phyloP scores from a whole-genome alignment of 306 rosid species.

The apple (Malus domestica) region DNA sequence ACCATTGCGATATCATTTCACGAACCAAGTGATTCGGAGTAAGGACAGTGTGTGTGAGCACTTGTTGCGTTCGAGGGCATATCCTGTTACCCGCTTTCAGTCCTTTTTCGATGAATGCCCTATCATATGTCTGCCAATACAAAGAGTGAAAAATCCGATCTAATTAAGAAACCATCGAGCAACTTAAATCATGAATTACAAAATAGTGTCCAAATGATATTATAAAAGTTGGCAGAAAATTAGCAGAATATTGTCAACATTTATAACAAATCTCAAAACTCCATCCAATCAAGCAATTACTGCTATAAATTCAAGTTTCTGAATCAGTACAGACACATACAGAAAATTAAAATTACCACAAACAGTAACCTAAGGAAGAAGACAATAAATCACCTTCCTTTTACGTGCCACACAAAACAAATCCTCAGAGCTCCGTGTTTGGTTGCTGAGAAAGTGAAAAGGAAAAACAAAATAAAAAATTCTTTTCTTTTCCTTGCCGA shows the following conservation, averaged over 20 bases:
- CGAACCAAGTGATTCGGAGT: slow-evolving; percentile 71
- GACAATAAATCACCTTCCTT: not conserved
- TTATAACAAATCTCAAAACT: slow-evolving; percentile 1
- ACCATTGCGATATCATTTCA: slow-evolving; percentile 70
- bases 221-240: no score
- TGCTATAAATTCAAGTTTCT: slow-evolving; percentile 9
- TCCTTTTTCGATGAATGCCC: slow-evolving; percentile 69
- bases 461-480: not conserved
- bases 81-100: slow-evolving; percentile 69
- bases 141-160: slow-evolving; percentile 5
- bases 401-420: not conserved
- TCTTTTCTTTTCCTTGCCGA: slow-evolving; percentile 14
- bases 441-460: slow-evolving; percentile 7
- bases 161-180: not conserved
- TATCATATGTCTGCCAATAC: slow-evolving; percentile 71
- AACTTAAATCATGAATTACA: not conserved
- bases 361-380: not conserved
- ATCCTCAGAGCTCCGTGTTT: not conserved
- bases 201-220: not conserved
- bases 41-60: slow-evolving; percentile 68
- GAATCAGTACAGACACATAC: slow-evolving; percentile 4
- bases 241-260: no score
- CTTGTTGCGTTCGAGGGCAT: slow-evolving; percentile 76
- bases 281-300: slow-evolving; percentile 13
- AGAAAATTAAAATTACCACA: not conserved